Evolutionary conservation across 1,284 basidiomycete genomes (phyloP).

Genomic region (Veloboletus limbatus): DNA sequence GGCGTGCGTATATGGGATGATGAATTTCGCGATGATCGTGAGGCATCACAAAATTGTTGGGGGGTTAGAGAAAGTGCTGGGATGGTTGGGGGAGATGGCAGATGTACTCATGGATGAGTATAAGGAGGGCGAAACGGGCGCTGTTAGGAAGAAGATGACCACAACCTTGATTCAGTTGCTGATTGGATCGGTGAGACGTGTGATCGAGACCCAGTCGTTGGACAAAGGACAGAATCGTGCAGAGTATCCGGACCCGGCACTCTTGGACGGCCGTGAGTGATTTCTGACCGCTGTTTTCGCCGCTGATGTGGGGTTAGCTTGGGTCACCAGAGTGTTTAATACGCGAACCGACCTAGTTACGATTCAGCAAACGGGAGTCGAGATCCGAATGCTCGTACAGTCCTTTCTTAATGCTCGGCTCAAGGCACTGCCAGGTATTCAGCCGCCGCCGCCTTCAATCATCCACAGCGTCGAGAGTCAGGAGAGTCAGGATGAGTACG

Average conservation of each 20-base stretch:
- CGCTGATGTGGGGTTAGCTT: conserved; percentile 42
- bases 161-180: conserved; percentile 48
- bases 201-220: conserved; percentile 54
- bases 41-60: conserved; percentile 53
- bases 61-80: conserved; percentile 51
- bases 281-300: neutral
- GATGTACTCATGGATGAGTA: conserved; percentile 60
- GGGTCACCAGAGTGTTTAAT: conserved; percentile 61
- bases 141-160: conserved; percentile 15
- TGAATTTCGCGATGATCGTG: conserved; percentile 71
- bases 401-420: conserved; percentile 64
- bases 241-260: conserved; percentile 64
- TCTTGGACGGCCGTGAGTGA: conserved; percentile 60
- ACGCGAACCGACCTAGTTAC: conserved; percentile 38
- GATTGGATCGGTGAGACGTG: conserved; percentile 58
- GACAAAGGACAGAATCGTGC: conserved; percentile 27
- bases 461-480: conserved; percentile 40
- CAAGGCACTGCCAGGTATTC: conserved; percentile 47
- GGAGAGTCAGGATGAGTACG: conserved; percentile 79
- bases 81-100: conserved; percentile 70
- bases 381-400: conserved; percentile 45
- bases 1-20: conserved; percentile 74
- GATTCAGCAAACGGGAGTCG: conserved; percentile 31
- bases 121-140: conserved; percentile 26
- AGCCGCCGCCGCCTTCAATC: conserved; percentile 36